Conservation (phyloP, 2,329 filamentous ascomycete genomes). For the Fusarium temperatum region DNA sequence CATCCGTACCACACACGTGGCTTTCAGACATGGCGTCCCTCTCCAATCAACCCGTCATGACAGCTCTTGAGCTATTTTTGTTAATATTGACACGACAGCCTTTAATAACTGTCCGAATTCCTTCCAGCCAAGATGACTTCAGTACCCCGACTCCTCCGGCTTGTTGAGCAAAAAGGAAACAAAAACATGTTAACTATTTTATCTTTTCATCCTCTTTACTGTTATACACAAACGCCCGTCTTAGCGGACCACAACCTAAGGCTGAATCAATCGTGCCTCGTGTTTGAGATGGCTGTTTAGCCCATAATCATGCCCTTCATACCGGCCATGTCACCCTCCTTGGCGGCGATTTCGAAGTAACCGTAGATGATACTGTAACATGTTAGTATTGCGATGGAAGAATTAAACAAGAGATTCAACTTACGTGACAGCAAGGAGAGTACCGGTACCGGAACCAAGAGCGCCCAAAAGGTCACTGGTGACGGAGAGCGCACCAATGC, state of each 20-base stretch:
- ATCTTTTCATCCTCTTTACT: slow-evolving; percentile 41
- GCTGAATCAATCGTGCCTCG: slow-evolving; percentile 31
- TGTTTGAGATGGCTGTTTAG: slow-evolving; percentile 50
- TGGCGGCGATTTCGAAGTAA: slow-evolving; percentile 99
- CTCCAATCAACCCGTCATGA: slow-evolving; percentile 34
- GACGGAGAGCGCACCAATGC: slow-evolving; percentile 97
- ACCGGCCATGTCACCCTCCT: slow-evolving; percentile 93
- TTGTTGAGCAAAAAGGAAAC: slow-evolving; percentile 37
- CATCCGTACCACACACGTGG: slow-evolving; percentile 12
- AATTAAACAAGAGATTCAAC: slow-evolving; percentile 54
- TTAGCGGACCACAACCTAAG: slow-evolving; percentile 28
- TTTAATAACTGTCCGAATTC: slow-evolving; percentile 36
- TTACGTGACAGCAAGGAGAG: slow-evolving; percentile 97
- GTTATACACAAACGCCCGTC: slow-evolving; percentile 41
- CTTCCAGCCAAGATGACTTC: slow-evolving; percentile 37
- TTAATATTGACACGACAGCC: slow-evolving; percentile 38
- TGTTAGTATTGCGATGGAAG: slow-evolving; percentile 42
- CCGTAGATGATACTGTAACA: slow-evolving; percentile 92
- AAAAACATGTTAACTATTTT: slow-evolving; percentile 44
- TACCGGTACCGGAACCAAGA: slow-evolving; percentile 96
- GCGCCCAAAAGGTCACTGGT: slow-evolving; percentile 95
- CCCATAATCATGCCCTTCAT: slow-evolving; percentile 80
- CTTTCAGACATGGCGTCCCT: slow-evolving; percentile 15
- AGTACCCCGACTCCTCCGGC: slow-evolving; percentile 39
- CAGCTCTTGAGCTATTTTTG: slow-evolving; percentile 30